Evolutionary conservation across 2,329 filamentous ascomycete species (phyloP), one percentile per base, ranked within the genome.

Genomic region (Epichloe hybrida): DNA sequence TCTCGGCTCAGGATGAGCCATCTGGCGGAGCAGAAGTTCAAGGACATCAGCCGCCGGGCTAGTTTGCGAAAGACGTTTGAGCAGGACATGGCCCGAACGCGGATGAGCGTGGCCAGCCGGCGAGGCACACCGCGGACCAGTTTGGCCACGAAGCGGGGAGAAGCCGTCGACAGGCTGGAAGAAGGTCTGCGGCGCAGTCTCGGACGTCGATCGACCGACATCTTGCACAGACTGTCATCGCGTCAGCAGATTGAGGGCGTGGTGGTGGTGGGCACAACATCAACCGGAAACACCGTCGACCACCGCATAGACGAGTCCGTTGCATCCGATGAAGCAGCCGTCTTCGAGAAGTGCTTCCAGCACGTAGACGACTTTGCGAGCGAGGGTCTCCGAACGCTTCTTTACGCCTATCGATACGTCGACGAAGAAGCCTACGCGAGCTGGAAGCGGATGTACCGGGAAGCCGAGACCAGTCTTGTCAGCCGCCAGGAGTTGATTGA

Each of bases 321-420:
- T 7, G 80, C 78, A 0, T 66, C 74, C 0, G 79, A 83, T 55
- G 83, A 88, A 7, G 70, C 64, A 3, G 76, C 78, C 2, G 76
- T 90, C 1, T 89, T 95, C 54, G 87, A 93, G 62, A 77, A 84
- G 21, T 93, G 87, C 66, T 94, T 95, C 66, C 84, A 90, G 64
- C 89, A 96, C 58, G 79, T 95, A 54, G 88, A 95, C 54, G 87
- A 77, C 52, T 96, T 95, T 64, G 89, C 90, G 0, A 87, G 85
- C 0, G 88, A 95, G 60, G 90, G 90, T 17, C 72, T 96, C 31
- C 81, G 90, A 23, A 96, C 90, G 0, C 73, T 96, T 13, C 73
- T 96, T 1, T 95, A 89, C 64, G 87, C 81, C 0, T 87, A 90
- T 63, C 83, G 87, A 2, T 86, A 84, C 59, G 64, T 96, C 3